These are phyloP conservation scores for Hibiscus tridactylites DNA, from an alignment of 345 rosid genomes.

Conservation along the genomic window DNA sequence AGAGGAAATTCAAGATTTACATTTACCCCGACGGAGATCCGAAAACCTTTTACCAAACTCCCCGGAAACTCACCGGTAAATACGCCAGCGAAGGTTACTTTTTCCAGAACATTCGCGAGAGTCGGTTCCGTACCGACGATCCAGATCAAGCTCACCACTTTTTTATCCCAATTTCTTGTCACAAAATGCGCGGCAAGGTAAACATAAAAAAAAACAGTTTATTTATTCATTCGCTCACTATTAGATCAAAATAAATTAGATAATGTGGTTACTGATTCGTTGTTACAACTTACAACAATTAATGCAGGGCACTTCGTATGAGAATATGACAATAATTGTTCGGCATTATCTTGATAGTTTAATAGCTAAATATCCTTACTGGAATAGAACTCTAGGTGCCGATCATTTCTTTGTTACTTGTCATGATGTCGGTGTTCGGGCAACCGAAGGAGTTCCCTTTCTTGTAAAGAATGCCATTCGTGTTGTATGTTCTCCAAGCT, in stretches of 20 bases:
- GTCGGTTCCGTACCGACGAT: slow-evolving; percentile 59
- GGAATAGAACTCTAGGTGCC: slow-evolving; percentile 94
- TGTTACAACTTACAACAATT: background rate
- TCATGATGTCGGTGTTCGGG: slow-evolving; percentile 93
- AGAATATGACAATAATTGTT: slow-evolving; percentile 86
- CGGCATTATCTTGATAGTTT: slow-evolving; percentile 63
- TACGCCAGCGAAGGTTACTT: slow-evolving; percentile 99
- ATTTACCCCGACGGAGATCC: slow-evolving; percentile 95
- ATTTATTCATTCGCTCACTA: too few species aligned
- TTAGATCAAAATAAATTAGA: too few species aligned
- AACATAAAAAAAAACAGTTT: background rate
- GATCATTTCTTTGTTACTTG: slow-evolving; percentile 98
- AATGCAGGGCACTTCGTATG: slow-evolving; percentile 81
- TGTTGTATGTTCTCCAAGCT: slow-evolving; percentile 93
- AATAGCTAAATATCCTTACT: slow-evolving; percentile 68
- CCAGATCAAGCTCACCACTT: slow-evolving; percentile 84
- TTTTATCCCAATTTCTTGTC: slow-evolving; percentile 90
- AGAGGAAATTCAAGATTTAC: slow-evolving; percentile 68
- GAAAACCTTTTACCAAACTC: slow-evolving; percentile 74
- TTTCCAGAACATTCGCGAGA: slow-evolving; percentile 84
- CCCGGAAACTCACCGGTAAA: slow-evolving; percentile 88
- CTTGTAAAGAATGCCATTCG: slow-evolving; percentile 87
- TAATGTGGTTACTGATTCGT: too few species aligned
- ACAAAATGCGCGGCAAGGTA: slow-evolving; percentile 99
- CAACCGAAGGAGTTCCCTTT: slow-evolving; percentile 72